Evolutionary conservation across 1,284 basidiomycete species (phyloP).

Genomic region (Gymnopus androsaceus): DNA sequence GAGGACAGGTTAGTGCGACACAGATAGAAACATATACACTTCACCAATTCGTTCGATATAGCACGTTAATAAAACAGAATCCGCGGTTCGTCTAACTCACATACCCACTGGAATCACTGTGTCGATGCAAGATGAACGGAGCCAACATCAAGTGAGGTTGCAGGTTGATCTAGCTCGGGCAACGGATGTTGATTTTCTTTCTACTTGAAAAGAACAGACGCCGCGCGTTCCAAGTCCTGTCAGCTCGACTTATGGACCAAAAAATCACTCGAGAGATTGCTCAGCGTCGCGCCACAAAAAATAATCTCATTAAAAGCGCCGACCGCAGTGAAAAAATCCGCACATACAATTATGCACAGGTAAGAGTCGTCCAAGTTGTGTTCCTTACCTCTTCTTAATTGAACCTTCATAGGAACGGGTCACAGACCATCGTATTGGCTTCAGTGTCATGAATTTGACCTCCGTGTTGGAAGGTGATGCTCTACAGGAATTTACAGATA

Average conservation of each 20-base stretch:
- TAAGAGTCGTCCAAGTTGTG: conserved; percentile 22
- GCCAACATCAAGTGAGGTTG: conserved; percentile 82
- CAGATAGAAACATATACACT: neutral
- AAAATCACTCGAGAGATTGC: conserved; percentile 74
- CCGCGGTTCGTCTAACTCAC: conserved; percentile 95
- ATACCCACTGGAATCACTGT: conserved; percentile 92
- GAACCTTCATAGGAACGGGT: conserved; percentile 82
- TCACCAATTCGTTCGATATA: conserved; percentile 32
- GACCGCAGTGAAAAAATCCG: conserved; percentile 91
- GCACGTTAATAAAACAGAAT: conserved; percentile 99
- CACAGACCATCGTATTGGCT: conserved; percentile 87
- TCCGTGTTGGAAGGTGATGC: conserved; percentile 81
- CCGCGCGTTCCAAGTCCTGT: conserved; percentile 85
- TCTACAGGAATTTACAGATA: conserved; percentile 63
- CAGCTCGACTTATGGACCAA: conserved; percentile 79
- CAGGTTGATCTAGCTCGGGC: neutral
- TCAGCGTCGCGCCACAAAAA: conserved; percentile 67
- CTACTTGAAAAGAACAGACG: conserved; percentile 67
- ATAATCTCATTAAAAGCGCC: conserved; percentile 75
- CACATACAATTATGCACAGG: conserved; percentile 92
- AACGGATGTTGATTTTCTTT: neutral
- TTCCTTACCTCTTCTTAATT: neutral
- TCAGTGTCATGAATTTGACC: conserved; percentile 74
- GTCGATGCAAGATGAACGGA: conserved; percentile 97
- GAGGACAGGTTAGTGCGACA: conserved; percentile 75